phyloP scores from a whole-genome alignment of 345 rosid genomes.

The Salix brachista region DNA sequence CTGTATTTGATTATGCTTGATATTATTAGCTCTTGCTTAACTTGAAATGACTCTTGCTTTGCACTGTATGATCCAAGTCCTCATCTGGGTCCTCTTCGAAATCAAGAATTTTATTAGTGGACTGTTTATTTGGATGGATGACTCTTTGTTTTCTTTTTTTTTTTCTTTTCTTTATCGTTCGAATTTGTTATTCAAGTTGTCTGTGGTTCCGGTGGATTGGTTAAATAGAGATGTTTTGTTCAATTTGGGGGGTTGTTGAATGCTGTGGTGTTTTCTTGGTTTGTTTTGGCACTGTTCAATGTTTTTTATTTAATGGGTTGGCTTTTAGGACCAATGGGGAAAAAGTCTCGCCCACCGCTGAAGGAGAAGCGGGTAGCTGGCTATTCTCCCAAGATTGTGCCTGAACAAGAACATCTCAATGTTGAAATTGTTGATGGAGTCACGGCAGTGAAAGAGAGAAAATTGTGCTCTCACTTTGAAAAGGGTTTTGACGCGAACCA shows the following conservation, averaged over 20 bases:
- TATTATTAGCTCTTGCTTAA: not conserved
- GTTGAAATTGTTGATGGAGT: slow-evolving; percentile 32
- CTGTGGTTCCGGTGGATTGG: not conserved
- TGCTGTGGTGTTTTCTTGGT: slow-evolving; percentile 1
- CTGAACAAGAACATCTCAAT: slow-evolving; percentile 31
- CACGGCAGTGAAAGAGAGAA: slow-evolving; percentile 38
- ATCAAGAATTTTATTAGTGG: slow-evolving; percentile 6
- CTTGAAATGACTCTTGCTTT: slow-evolving; percentile 17
- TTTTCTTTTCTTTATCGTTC: not conserved
- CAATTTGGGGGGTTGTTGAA: not conserved
- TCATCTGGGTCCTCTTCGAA: slow-evolving; percentile 25
- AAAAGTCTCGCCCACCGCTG: slow-evolving; percentile 47
- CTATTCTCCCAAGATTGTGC: slow-evolving; percentile 33
- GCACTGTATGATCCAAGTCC: slow-evolving; percentile 13
- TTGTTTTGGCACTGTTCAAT: slow-evolving; percentile 1
- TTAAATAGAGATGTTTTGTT: not conserved
- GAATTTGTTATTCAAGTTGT: not conserved
- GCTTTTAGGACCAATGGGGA: slow-evolving; percentile 69
- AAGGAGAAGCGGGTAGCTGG: slow-evolving; percentile 44
- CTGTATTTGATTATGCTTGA: not conserved
- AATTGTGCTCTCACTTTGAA: slow-evolving; percentile 54
- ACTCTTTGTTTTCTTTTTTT: not conserved
- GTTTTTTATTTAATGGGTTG: slow-evolving; percentile 17
- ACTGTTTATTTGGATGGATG: not conserved
- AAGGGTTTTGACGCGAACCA: slow-evolving; percentile 57